phyloP scores from a whole-genome alignment of 2,329 filamentous ascomycete species.

The Botrytis sinoallii region DNA sequence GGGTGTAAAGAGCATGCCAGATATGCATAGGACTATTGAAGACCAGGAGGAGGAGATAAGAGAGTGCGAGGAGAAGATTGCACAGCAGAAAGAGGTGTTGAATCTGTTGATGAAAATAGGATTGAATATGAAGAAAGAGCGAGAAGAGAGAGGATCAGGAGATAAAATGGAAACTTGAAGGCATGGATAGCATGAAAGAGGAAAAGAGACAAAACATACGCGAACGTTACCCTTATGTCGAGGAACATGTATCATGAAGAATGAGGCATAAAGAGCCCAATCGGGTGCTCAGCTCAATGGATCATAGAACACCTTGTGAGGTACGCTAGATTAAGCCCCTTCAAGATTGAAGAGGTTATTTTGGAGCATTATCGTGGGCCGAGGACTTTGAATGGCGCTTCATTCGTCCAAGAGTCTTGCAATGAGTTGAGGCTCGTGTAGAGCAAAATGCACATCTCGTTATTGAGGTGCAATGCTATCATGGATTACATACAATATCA shows the following conservation, averaged over 20 bases:
- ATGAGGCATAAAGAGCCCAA: not conserved
- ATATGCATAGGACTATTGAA: conserved; percentile 62
- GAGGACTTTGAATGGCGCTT: not conserved
- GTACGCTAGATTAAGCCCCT: not conserved
- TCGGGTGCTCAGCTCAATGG: not conserved
- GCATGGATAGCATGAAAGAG: not conserved
- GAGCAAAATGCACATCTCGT: not conserved
- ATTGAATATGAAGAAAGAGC: conserved; percentile 40
- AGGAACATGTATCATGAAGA: not conserved
- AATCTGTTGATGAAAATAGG: conserved; percentile 52
- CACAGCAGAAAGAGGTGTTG: conserved; percentile 58
- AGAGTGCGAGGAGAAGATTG: conserved; percentile 62
- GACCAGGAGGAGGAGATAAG: conserved; percentile 71
- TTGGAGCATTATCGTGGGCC: not conserved
- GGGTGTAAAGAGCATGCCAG: conserved; percentile 63
- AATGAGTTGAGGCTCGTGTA: not conserved
- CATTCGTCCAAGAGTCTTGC: not conserved
- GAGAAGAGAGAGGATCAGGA: conserved; percentile 28
- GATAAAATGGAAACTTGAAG: conserved; percentile 19
- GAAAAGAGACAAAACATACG: not conserved
- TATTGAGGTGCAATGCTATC: not conserved
- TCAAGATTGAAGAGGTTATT: not conserved
- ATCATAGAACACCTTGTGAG: conserved; percentile 2
- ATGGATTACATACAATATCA: not conserved
- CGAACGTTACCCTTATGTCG: not conserved